A percentile compares a stretch with the other conserved stretches of the same genome.
phyloP scores from a whole-genome alignment of 495 filamentous ascomycete genomes.

The Mycothermus thermophilus region DNA sequence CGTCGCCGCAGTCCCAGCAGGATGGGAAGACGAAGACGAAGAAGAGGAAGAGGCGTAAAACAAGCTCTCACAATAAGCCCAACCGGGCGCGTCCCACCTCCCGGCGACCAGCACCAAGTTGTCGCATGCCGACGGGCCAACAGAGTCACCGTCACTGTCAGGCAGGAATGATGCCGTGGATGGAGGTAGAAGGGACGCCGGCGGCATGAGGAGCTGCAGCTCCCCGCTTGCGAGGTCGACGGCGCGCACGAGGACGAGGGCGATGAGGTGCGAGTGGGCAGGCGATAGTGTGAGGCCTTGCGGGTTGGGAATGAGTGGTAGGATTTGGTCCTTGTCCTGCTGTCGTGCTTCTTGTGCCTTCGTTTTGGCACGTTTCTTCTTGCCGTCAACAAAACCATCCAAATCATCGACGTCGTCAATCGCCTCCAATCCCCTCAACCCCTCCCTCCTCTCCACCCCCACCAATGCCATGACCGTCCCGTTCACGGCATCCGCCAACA shows the following conservation, averaged over 20 bases:
- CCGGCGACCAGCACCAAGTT: constrained; percentile 42
- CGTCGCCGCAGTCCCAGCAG: too few species aligned
- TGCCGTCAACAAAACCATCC: too few species aligned
- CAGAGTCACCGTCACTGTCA: too few species aligned
- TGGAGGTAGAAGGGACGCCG: constrained; percentile 11
- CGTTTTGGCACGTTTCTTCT: too few species aligned
- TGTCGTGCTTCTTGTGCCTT: too few species aligned
- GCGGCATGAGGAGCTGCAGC: constrained; percentile 41
- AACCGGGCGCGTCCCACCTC: constrained; percentile 43
- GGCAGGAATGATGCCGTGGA: too few species aligned
- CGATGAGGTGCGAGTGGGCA: constrained; percentile 28
- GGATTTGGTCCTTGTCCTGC: not conserved
- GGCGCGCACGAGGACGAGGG: constrained; percentile 40
- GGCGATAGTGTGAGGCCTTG: constrained; percentile 31
- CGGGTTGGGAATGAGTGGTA: constrained; percentile 28
- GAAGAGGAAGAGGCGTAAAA: too few species aligned
- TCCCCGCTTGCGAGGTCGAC: constrained; percentile 31
- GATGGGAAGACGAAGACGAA: too few species aligned
- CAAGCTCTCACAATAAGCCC: constrained; percentile 44
- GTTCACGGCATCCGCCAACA: constrained; percentile 32
- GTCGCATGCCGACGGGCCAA: too few species aligned
- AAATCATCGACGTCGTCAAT: too few species aligned
- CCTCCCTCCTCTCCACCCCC: constrained; percentile 19
- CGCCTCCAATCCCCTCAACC: constrained; percentile 15
- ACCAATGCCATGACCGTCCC: constrained; percentile 31